Evolutionary conservation across 169 alveolate species (phyloP).

Genomic region (Plasmodium cynomolgi): DNA sequence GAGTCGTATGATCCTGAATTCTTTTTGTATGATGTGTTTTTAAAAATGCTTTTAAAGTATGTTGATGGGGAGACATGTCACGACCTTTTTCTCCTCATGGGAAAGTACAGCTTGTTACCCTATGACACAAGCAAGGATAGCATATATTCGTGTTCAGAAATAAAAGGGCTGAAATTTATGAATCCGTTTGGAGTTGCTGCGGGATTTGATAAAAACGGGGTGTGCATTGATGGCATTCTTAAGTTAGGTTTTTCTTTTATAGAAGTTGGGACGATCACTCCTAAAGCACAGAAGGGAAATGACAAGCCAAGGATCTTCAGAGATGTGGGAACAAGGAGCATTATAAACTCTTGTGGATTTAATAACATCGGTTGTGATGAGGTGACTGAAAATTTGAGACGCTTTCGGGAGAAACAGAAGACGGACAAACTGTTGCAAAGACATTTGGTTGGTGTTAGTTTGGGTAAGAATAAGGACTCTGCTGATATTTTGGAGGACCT

Average conservation of each 20-base stretch:
- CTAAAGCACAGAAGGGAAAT: conserved; percentile 89
- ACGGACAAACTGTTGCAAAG: conserved; percentile 81
- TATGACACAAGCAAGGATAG: conserved; percentile 79
- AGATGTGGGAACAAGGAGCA: conserved; percentile 80
- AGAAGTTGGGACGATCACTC: conserved; percentile 90
- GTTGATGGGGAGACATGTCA: conserved; percentile 83
- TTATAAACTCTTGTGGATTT: conserved; percentile 88
- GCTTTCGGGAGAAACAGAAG: conserved; percentile 78
- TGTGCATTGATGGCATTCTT: conserved; percentile 79
- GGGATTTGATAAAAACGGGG: conserved; percentile 90
- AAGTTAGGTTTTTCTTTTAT: conserved; percentile 90
- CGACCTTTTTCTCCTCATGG: conserved; percentile 76
- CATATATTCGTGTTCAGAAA: conserved; percentile 14
- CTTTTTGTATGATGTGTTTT: conserved; percentile 75
- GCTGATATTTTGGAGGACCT: conserved; percentile 83
- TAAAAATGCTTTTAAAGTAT: conserved; percentile 76
- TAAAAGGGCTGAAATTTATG: conserved; percentile 27
- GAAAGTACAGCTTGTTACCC: conserved; percentile 80
- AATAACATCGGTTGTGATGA: conserved; percentile 87
- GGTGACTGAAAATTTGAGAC: conserved; percentile 80
- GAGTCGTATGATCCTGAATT: conserved; percentile 73
- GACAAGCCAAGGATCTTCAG: conserved; percentile 88
- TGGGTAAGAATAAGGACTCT: conserved; percentile 86
- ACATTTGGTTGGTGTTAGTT: conserved; percentile 87
- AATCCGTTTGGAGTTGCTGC: conserved; percentile 90